These are phyloP conservation scores for Xylaria sp. DNA, from an alignment of 2,329 filamentous ascomycete genomes.

Conservation along the genomic window DNA sequence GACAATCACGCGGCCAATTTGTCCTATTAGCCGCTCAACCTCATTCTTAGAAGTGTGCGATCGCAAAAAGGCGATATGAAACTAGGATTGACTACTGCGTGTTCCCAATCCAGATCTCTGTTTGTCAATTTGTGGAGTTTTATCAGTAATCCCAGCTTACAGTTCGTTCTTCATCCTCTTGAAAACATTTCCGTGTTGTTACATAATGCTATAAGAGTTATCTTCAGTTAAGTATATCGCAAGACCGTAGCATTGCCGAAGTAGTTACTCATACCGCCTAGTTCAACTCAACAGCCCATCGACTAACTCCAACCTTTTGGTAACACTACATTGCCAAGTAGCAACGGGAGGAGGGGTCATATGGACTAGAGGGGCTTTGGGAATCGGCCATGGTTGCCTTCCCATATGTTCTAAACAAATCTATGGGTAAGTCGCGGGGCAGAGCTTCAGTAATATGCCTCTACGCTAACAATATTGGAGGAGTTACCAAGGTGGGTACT, in stretches of 20 bases:
- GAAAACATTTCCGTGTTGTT: background rate
- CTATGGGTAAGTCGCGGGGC: too few species aligned
- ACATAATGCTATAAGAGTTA: background rate
- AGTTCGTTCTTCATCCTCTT: background rate
- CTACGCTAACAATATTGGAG: too few species aligned
- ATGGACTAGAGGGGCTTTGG: too few species aligned
- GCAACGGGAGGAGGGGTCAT: too few species aligned
- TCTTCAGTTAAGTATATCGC: too few species aligned
- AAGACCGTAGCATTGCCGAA: constrained; percentile 31
- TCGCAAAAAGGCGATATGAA: background rate
- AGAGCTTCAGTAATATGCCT: too few species aligned
- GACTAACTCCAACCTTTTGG: background rate
- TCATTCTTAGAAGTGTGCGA: background rate
- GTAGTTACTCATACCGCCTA: constrained; percentile 8
- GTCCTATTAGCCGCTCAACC: background rate
- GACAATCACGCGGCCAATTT: constrained; percentile 9
- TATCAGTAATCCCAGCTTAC: background rate
- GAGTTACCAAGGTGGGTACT: too few species aligned
- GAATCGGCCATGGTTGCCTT: too few species aligned
- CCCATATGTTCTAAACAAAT: too few species aligned
- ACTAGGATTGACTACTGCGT: background rate
- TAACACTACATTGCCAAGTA: too few species aligned
- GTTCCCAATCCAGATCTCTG: background rate
- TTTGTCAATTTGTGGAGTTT: background rate
- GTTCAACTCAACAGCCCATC: too few species aligned